These are phyloP conservation scores for Trypanosoma lewisi DNA, from an alignment of 208 protist species.

Conservation along the genomic window DNA sequence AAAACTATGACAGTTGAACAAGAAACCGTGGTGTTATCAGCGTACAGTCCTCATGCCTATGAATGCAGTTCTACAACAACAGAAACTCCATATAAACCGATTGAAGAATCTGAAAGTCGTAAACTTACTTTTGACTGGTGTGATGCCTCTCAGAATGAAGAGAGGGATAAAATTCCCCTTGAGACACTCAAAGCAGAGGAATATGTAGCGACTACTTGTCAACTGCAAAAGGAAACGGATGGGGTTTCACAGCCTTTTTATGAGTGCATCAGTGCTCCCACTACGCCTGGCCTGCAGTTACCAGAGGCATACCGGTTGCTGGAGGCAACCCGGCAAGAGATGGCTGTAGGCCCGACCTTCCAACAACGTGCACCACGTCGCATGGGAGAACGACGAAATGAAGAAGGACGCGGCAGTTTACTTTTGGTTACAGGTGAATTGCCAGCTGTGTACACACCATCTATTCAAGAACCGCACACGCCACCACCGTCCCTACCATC, in stretches of 20 bases:
- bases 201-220: neutral
- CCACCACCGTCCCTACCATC: slow-evolving; percentile 19
- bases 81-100: neutral
- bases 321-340: slow-evolving; percentile 21
- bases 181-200: neutral
- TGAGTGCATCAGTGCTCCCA: slow-evolving; percentile 47
- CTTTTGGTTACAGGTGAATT: slow-evolving; percentile 22
- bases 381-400: neutral
- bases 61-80: slow-evolving; percentile 27
- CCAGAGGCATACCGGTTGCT: slow-evolving; percentile 8
- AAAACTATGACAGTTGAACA: neutral
- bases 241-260: slow-evolving; percentile 32
- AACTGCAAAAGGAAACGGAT: neutral
- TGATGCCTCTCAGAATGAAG: slow-evolving; percentile 6
- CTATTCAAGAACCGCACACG: slow-evolving; percentile 26
- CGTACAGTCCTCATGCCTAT: slow-evolving; percentile 9
- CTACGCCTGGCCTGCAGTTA: slow-evolving; percentile 32
- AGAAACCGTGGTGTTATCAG: neutral
- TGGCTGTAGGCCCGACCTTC: neutral
- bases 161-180: neutral
- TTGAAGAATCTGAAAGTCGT: neutral
- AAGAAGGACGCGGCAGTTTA: slow-evolving; percentile 18
- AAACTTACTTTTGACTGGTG: slow-evolving; percentile 6
- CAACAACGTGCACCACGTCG: slow-evolving; percentile 3
- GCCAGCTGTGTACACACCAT: slow-evolving; percentile 6